Evolutionary conservation across 306 rosid genomes (phyloP).

Genomic region (Purshia tridentata): DNA sequence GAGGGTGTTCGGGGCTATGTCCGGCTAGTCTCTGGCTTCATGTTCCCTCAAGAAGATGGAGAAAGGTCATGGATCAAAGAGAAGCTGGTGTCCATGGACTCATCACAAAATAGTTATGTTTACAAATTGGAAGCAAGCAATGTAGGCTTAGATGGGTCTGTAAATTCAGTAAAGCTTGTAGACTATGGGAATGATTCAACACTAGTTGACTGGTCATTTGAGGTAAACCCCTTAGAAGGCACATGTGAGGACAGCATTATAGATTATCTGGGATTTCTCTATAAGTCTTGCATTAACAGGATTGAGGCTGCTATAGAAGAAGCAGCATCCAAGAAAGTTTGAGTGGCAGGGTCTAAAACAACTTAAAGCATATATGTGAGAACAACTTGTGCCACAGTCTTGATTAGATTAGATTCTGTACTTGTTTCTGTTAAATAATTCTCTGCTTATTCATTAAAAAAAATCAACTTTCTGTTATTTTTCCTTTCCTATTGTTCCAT

Average conservation of each 20-base stretch:
- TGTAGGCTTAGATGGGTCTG: constrained; percentile 71
- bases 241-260: constrained; percentile 50
- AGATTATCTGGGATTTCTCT: constrained; percentile 69
- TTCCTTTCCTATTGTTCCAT: neutral
- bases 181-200: constrained; percentile 66
- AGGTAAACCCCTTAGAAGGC: constrained; percentile 54
- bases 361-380: no score
- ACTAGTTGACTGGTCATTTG: constrained; percentile 66
- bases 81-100: constrained; percentile 59
- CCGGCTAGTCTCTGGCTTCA: constrained; percentile 66
- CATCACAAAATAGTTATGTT: constrained; percentile 46
- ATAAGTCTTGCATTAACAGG: constrained; percentile 70
- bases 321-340: constrained; percentile 29
- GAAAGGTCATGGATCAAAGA: constrained; percentile 91
- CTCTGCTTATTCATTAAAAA: neutral
- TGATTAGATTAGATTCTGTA: neutral
- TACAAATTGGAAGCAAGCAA: constrained; percentile 78
- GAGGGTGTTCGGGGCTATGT: constrained; percentile 64
- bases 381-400: no score
- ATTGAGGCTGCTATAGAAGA: constrained; percentile 61
- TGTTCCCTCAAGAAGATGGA: constrained; percentile 78
- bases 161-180: constrained; percentile 55
- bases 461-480: neutral
- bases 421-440: neutral
- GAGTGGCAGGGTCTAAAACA: neutral